These are phyloP conservation scores for Dendrostoma leiphaemia DNA, from an alignment of 2,329 filamentous ascomycete genomes.

Conservation along the genomic window DNA sequence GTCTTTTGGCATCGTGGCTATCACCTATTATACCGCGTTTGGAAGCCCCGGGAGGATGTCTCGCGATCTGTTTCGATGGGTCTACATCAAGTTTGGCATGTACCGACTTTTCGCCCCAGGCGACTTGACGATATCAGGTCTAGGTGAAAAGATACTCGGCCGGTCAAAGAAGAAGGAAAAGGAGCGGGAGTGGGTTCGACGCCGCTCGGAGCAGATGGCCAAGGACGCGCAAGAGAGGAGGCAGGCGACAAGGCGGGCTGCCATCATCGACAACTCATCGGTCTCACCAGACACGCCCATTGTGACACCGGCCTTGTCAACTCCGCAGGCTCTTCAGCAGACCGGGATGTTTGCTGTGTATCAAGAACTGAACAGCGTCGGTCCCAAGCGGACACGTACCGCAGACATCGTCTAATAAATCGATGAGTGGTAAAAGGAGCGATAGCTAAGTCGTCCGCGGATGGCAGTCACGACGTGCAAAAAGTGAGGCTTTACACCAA, in stretches of 20 bases:
- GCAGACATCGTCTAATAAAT: neutral
- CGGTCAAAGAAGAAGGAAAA: conserved; percentile 6
- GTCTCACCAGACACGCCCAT: conserved; percentile 6
- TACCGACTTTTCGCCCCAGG: conserved; percentile 13
- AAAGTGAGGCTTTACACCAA: neutral
- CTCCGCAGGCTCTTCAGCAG: neutral
- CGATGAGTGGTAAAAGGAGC: neutral
- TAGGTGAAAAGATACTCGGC: neutral
- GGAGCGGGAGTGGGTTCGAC: conserved; percentile 14
- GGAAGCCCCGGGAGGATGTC: conserved; percentile 13
- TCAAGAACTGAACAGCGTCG: neutral
- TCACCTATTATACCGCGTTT: conserved; percentile 18
- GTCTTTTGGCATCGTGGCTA: conserved; percentile 14
- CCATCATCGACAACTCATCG: neutral
- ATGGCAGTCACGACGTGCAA: no score
- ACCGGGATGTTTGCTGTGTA: conserved; percentile 18
- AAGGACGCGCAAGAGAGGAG: conserved; percentile 15
- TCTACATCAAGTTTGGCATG: conserved; percentile 17
- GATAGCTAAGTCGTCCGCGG: no score
- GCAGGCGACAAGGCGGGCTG: conserved; percentile 4
- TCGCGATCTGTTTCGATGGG: conserved; percentile 14
- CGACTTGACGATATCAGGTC: neutral
- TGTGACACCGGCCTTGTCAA: neutral
- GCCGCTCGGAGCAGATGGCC: conserved; percentile 16
- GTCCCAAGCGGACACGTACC: neutral